Evolutionary conservation across 2,329 filamentous ascomycete genomes (phyloP).

Genomic region (Thyridium curvatum): DNA sequence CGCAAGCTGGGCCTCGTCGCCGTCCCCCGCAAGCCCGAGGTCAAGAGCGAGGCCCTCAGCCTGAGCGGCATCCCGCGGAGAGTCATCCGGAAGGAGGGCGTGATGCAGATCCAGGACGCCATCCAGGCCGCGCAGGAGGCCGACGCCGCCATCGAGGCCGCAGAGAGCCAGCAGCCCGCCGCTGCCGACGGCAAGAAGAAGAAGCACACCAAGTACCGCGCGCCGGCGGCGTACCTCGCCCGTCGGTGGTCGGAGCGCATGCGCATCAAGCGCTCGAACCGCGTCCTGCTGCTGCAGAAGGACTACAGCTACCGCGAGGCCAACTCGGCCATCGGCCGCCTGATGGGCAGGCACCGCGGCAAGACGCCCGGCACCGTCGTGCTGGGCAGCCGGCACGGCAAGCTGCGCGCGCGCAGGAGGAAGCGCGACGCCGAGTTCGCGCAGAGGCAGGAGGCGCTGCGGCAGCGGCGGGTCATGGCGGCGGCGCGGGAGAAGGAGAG

Average conservation of each 20-base stretch:
- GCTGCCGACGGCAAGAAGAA: background rate
- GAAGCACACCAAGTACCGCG: conserved; percentile 3
- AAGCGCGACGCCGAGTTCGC: conserved; percentile 7
- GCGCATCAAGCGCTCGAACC: conserved; percentile 22
- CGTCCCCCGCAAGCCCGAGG: conserved; percentile 27
- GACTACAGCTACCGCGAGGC: conserved; percentile 56
- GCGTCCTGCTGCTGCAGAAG: conserved; percentile 41
- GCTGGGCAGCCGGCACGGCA: conserved; percentile 43
- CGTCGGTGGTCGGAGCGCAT: conserved; percentile 13
- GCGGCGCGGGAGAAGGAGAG: conserved; percentile 11
- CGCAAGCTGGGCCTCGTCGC: conserved; percentile 70
- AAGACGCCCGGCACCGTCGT: conserved; percentile 35
- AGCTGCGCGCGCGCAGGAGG: conserved; percentile 25
- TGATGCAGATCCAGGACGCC: conserved; percentile 4
- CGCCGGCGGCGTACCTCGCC: conserved; percentile 2
- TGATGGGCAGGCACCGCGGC: conserved; percentile 44
- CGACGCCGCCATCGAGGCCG: conserved; percentile 1
- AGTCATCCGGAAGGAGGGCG: conserved; percentile 19
- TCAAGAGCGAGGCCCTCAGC: conserved; percentile 24
- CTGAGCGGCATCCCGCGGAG: conserved; percentile 23
- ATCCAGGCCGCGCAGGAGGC: background rate
- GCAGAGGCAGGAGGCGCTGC: conserved; percentile 6
- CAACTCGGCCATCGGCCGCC: conserved; percentile 51
- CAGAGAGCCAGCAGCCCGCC: conserved; percentile 2
- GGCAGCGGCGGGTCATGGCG: conserved; percentile 15